These are phyloP conservation scores for Tilletia setariae DNA, from an alignment of 1,284 basidiomycete genomes.

Conservation along the genomic window DNA sequence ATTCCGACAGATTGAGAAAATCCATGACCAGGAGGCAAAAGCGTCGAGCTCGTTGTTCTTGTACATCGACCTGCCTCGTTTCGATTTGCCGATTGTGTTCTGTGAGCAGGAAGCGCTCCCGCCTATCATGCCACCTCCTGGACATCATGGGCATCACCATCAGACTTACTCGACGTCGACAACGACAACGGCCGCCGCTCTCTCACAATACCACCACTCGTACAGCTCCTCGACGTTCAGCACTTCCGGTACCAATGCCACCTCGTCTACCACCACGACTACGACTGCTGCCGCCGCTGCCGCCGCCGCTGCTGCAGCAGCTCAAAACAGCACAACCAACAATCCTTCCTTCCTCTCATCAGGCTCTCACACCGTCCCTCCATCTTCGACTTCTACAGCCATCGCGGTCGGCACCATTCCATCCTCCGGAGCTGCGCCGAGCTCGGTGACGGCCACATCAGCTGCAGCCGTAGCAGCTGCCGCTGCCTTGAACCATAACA, in stretches of 20 bases:
- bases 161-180: background rate
- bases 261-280: constrained; percentile 1
- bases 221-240: background rate
- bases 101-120: constrained; percentile 59
- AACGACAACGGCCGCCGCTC: background rate
- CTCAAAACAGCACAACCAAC: constrained; percentile 2
- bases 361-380: too few species aligned
- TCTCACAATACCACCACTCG: background rate
- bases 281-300: constrained; percentile 29
- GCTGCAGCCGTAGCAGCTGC: background rate
- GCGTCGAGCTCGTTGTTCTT: constrained; percentile 62
- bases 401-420: background rate
- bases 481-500: constrained; percentile 49
- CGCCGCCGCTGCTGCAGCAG: constrained; percentile 24
- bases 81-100: constrained; percentile 96
- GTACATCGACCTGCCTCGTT: constrained; percentile 92
- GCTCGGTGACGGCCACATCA: background rate
- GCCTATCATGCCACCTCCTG: constrained; percentile 2
- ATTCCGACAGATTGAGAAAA: constrained; percentile 85
- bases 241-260: background rate
- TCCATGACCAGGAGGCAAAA: constrained; percentile 34
- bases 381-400: constrained; percentile 5
- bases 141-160: constrained; percentile 7
- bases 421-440: background rate
- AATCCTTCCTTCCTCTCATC: background rate